These are phyloP conservation scores for Trichoderma orchidacearum DNA, from an alignment of 495 filamentous ascomycete genomes.

Conservation along the genomic window DNA sequence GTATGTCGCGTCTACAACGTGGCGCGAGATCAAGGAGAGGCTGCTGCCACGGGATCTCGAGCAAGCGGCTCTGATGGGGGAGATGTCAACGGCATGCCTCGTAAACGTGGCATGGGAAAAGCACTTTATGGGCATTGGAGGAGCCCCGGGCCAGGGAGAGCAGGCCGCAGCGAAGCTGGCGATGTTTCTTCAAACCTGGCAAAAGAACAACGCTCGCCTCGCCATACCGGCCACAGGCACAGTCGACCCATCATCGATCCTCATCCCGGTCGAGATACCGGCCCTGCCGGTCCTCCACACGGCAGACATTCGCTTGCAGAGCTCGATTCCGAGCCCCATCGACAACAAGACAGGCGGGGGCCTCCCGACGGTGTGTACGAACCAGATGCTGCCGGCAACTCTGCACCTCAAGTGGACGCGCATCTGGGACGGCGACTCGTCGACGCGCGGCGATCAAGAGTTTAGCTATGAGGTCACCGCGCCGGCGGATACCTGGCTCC, in stretches of 20 bases:
- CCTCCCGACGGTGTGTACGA: slow-evolving; percentile 37
- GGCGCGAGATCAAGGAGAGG: slow-evolving; percentile 34
- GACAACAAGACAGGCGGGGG: slow-evolving; percentile 8
- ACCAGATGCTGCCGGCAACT: slow-evolving; percentile 57
- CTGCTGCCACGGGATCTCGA: slow-evolving; percentile 49
- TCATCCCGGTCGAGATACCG: slow-evolving; percentile 77
- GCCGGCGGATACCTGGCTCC: slow-evolving; percentile 63
- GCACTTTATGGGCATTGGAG: slow-evolving; percentile 29
- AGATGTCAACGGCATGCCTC: slow-evolving; percentile 28
- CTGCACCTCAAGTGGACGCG: slow-evolving; percentile 65
- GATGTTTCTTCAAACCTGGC: slow-evolving; percentile 24
- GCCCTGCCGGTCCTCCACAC: slow-evolving; percentile 74
- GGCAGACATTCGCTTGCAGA: slow-evolving; percentile 50
- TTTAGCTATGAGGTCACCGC: slow-evolving; percentile 78
- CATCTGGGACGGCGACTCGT: slow-evolving; percentile 47
- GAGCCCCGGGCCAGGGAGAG: slow-evolving; percentile 9
- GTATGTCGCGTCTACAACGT: slow-evolving; percentile 32
- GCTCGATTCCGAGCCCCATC: slow-evolving; percentile 15
- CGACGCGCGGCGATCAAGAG: slow-evolving; percentile 40
- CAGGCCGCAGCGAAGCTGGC: slow-evolving; percentile 14
- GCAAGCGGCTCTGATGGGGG: slow-evolving; percentile 35
- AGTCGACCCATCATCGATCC: slow-evolving; percentile 30
- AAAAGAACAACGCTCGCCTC: slow-evolving; percentile 19
- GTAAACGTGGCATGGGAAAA: slow-evolving; percentile 21
- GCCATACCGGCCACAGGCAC: slow-evolving; percentile 9